Evolutionary conservation across 139 green algal genomes (phyloP).

Genomic region (Prasinococcaceae sp.): DNA sequence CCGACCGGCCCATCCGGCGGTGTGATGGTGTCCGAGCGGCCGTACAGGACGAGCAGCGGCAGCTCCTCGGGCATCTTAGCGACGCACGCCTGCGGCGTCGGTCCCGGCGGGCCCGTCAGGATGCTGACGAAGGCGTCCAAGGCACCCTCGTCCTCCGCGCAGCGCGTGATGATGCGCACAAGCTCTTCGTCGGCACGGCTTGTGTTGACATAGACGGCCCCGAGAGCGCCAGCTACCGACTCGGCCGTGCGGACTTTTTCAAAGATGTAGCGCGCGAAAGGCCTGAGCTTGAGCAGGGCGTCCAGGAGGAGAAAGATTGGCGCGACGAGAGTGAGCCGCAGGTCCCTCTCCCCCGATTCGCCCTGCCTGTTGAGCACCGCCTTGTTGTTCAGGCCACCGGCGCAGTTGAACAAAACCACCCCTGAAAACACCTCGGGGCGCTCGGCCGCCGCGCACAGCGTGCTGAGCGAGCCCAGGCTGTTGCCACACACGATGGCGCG

Average conservation of each 20-base stretch:
- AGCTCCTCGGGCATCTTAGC: conserved; percentile 17
- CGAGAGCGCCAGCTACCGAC: conserved; percentile 35
- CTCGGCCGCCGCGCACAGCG: too few relatives aligned
- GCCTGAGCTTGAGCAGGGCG: conserved; percentile 52
- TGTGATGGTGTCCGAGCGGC: conserved; percentile 66
- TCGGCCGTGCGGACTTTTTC: conserved; percentile 38
- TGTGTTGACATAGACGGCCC: conserved; percentile 52
- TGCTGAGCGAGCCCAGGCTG: too few relatives aligned
- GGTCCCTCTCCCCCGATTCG: conserved; percentile 42
- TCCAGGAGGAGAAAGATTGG: conserved; percentile 72
- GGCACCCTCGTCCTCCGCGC: conserved; percentile 44
- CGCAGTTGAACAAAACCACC: conserved; percentile 63
- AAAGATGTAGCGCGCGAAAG: conserved; percentile 51
- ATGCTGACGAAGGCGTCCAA: conserved; percentile 75
- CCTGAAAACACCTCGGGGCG: conserved; percentile 5
- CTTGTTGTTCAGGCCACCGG: conserved; percentile 85
- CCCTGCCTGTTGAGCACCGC: conserved; percentile 17
- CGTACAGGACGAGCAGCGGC: conserved; percentile 79
- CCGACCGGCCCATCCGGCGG: conserved; percentile 73
- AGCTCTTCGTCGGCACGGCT: conserved; percentile 43
- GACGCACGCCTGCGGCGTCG: conserved; percentile 60
- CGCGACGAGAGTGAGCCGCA: conserved; percentile 55
- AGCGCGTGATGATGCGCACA: conserved; percentile 18
- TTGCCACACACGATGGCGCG: conserved; percentile 82
- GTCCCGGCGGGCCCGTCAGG: conserved; percentile 69